phyloP scores from a whole-genome alignment of 2,329 filamentous ascomycete species.

The Aspergillus floridensis region DNA sequence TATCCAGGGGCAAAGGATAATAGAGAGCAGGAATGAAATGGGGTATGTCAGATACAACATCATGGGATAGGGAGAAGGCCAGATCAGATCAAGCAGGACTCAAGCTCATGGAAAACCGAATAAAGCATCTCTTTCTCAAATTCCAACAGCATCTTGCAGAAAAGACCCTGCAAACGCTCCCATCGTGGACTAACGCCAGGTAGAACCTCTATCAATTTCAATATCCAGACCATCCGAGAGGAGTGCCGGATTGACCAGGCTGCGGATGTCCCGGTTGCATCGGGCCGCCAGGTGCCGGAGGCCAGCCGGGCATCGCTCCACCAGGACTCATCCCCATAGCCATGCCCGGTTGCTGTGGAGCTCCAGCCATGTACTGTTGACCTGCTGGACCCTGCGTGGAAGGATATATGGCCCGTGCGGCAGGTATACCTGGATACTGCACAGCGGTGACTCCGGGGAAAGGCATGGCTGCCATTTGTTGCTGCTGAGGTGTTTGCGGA shows the following conservation, averaged over 20 bases:
- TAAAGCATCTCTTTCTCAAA: not conserved
- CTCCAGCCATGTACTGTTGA: slow-evolving; percentile 34
- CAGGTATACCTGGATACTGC: slow-evolving; percentile 34
- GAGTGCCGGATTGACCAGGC: slow-evolving; percentile 37
- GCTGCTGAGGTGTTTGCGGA: slow-evolving; percentile 35
- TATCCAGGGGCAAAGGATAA: slow-evolving; percentile 17
- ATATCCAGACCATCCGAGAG: slow-evolving; percentile 40
- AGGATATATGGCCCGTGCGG: slow-evolving; percentile 38
- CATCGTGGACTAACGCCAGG: slow-evolving; percentile 25
- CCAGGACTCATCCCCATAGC: slow-evolving; percentile 36
- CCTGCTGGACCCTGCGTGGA: slow-evolving; percentile 33
- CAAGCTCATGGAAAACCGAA: not conserved
- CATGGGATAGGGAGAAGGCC: not conserved
- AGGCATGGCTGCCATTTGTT: slow-evolving; percentile 37
- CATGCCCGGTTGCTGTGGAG: slow-evolving; percentile 37
- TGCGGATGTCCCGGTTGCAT: slow-evolving; percentile 41
- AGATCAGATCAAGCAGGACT: not conserved
- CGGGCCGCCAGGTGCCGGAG: slow-evolving; percentile 31
- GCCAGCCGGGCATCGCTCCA: slow-evolving; percentile 39
- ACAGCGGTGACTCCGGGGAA: slow-evolving; percentile 34
- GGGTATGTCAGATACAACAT: not conserved
- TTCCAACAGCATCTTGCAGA: not conserved
- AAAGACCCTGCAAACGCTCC: slow-evolving; percentile 21
- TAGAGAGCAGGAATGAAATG: slow-evolving; percentile 16
- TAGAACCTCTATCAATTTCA: slow-evolving; percentile 19